phyloP scores from a whole-genome alignment of 192 early-diverging fungal genomes.

The Coemansia sp. region DNA sequence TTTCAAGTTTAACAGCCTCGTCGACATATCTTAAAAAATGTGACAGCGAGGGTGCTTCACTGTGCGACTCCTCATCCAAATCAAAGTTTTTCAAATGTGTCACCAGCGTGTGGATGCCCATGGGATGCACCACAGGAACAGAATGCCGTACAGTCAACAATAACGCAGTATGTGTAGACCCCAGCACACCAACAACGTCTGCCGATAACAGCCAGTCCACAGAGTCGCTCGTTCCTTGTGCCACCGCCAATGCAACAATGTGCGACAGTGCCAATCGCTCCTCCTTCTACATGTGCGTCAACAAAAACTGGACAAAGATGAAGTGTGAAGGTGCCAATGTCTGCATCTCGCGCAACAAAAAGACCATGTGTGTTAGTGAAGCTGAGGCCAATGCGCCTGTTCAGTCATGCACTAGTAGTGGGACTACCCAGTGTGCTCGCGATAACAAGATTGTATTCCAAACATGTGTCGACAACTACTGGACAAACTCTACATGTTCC shows the following conservation, averaged over 20 bases:
- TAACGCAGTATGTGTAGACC: constrained; percentile 35
- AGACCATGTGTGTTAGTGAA: constrained; percentile 31
- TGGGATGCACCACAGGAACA: constrained; percentile 29
- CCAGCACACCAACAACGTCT: constrained; percentile 18
- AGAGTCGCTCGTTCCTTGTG: constrained; percentile 16
- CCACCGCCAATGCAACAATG: constrained; percentile 38
- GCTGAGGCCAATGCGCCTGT: constrained; percentile 33
- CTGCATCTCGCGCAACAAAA: constrained; percentile 32
- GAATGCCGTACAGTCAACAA: constrained; percentile 33
- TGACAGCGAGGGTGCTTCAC: constrained; percentile 18
- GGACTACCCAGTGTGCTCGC: constrained; percentile 31
- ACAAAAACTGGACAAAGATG: constrained; percentile 40
- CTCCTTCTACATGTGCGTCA: constrained; percentile 38
- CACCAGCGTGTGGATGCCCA: constrained; percentile 26
- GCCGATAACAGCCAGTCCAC: not conserved
- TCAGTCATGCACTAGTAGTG: constrained; percentile 20
- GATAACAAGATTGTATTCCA: constrained; percentile 38
- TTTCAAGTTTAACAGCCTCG: not conserved
- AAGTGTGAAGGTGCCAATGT: constrained; percentile 39
- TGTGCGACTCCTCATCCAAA: constrained; percentile 27
- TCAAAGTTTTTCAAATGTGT: constrained; percentile 32
- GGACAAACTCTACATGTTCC: constrained; percentile 44
- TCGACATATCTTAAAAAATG: constrained; percentile 7
- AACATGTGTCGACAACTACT: constrained; percentile 39
- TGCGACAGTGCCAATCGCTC: constrained; percentile 24